These are phyloP conservation scores for Aspergillus fumigatiaffinis DNA, from an alignment of 2,329 filamentous ascomycete genomes.

Conservation along the genomic window DNA sequence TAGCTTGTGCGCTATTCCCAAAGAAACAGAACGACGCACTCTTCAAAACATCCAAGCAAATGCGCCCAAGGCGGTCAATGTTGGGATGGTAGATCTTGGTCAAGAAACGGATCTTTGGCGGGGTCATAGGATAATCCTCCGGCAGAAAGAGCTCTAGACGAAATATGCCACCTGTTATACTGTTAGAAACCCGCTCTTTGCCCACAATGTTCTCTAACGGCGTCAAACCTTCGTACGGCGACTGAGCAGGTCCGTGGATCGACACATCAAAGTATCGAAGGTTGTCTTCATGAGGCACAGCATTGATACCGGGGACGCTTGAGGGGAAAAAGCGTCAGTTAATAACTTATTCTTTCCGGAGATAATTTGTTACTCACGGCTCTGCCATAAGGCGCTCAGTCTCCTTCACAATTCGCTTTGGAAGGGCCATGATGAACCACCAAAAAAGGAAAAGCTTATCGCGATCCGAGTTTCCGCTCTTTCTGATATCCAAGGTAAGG, in stretches of 20 bases:
- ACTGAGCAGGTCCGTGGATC: conserved; percentile 86
- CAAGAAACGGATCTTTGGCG: conserved; percentile 95
- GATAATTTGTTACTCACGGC: conserved; percentile 61
- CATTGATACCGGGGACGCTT: conserved; percentile 94
- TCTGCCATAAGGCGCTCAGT: conserved; percentile 95
- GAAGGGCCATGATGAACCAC: conserved; percentile 59
- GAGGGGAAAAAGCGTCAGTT: conserved; percentile 7
- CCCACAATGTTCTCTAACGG: neutral
- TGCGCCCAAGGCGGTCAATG: conserved; percentile 94
- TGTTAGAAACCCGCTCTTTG: conserved; percentile 2
- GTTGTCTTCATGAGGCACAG: conserved; percentile 94
- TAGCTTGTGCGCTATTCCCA: conserved; percentile 8
- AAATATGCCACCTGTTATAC: conserved; percentile 69
- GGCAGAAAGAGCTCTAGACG: conserved; percentile 96
- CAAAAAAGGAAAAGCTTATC: conserved; percentile 17
- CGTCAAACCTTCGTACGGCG: conserved; percentile 80
- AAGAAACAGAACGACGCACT: conserved; percentile 56
- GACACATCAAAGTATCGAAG: conserved; percentile 97
- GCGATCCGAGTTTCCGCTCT: conserved; percentile 11
- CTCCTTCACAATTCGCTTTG: conserved; percentile 98
- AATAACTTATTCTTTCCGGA: neutral
- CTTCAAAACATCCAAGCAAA: conserved; percentile 95
- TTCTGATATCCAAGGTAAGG: conserved; percentile 6
- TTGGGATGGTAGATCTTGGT: conserved; percentile 99
- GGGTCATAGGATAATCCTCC: conserved; percentile 98